Evolutionary conservation across 108 stramenopile species (phyloP), one percentile per base, ranked within the genome.

Genomic region (Cylindrotheca fusiformis): DNA sequence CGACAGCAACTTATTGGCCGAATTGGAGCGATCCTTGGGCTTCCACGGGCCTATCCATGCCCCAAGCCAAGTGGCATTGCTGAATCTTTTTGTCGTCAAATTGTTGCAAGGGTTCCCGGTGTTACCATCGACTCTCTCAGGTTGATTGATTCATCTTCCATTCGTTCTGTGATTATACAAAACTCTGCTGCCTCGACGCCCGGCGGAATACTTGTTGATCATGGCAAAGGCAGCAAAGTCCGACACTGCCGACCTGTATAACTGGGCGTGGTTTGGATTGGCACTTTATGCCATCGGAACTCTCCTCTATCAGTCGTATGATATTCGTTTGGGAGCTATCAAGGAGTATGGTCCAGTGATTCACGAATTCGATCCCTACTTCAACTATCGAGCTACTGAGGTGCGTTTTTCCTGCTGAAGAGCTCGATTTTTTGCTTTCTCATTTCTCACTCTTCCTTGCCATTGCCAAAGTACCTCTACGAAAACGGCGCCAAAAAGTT

Each of bases 341-440:
- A 53, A 88, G 6, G 90, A 91, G 25, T 99, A 81, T 69, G 99
- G 97, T 57, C 81, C 77, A 12, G 97, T 99, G 45, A 99, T 99
- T 81, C 99, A 99, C 66, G 99, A 99, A 68, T 98, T 98, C 67
- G 95, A 95, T 68, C 95, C 95, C 6, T 93, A 93, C 63, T 95
- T 95, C 71, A 93, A 95, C 60, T 94, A 78, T 81, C 88, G 97
- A 28, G 96, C 97, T 14, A 98, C 97, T 18, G 96, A 96, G 73
- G 86, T 87, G 58, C 67, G 80, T 65, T 51, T 93, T 68, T 91
- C 91, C 14, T 91, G 91, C 65, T 95, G 93, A 69, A 93, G 93
- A 56, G 91, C 78, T 81, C 88, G 97, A 29, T 95, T 96, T 17
- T 97, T 97, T 18, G 86, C 84, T 58, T 67, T 78, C 58, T 51